Evolutionary conservation across 768 basidiomycete species (phyloP).

Genomic region (Cantharellus anzutake): DNA sequence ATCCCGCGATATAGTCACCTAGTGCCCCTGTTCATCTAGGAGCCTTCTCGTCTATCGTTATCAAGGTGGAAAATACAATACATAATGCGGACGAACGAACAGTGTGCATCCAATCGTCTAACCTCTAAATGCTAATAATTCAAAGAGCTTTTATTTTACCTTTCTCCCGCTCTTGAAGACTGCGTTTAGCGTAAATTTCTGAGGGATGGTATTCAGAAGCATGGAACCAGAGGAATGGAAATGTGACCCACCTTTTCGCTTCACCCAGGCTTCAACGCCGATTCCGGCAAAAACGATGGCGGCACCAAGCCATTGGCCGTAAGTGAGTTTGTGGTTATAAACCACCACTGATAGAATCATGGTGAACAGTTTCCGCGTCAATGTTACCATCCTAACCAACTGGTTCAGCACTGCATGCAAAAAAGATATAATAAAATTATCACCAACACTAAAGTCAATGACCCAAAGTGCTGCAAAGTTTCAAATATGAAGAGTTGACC

Average conservation of each 20-base stretch:
- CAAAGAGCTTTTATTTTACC: constrained; percentile 47
- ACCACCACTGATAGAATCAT: constrained; percentile 91
- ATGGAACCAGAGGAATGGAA: background rate
- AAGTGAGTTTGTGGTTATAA: constrained; percentile 68
- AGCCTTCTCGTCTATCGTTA: too few relatives aligned
- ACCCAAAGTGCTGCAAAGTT: constrained; percentile 81
- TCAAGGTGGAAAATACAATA: too few relatives aligned
- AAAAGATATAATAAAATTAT: too few relatives aligned
- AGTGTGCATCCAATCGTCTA: too few relatives aligned
- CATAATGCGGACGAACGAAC: too few relatives aligned
- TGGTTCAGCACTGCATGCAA: background rate
- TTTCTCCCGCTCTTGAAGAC: constrained; percentile 68
- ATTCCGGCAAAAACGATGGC: constrained; percentile 90
- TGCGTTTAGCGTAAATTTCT: constrained; percentile 68
- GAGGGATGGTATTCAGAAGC: constrained; percentile 7
- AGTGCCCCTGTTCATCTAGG: too few relatives aligned
- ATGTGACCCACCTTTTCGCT: constrained; percentile 48
- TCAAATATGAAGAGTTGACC: constrained; percentile 98
- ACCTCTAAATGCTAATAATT: background rate
- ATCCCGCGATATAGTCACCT: too few relatives aligned
- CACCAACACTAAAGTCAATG: constrained; percentile 70
- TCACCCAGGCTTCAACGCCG: constrained; percentile 80
- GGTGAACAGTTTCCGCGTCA: constrained; percentile 93
- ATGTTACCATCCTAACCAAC: constrained; percentile 60
- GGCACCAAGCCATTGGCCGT: constrained; percentile 87